Base-by-base conservation (phyloP, 495 filamentous ascomycete species). In the Astrothelium subdiscretum region DNA sequence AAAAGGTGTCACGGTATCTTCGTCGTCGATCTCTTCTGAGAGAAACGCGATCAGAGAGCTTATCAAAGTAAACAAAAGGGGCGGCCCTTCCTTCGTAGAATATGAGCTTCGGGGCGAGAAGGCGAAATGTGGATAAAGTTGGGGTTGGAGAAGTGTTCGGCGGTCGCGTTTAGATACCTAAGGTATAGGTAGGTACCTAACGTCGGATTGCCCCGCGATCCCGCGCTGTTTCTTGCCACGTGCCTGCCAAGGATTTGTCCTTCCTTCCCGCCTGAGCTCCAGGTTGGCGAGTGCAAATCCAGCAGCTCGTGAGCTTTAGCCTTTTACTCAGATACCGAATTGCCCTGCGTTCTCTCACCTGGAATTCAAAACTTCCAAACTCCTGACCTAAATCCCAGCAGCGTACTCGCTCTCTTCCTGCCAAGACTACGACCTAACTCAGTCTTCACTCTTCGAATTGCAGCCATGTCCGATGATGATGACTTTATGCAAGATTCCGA, bases 401-500 rank as follows among this genome's bases (percentile, higher is more conserved):
- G 35, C 35, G 20, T 48, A 10, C 5, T 48, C 20, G 43, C 10
- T 5, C 43, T 20, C 43, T 5, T 48, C 5, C 43, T 12, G 20
- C 12, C 43, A 48, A 48, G 12, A 48, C 43, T 48, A 15, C 5
- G n/a, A 15, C 5, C 2, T 1, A 5, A n/a, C 13, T 18, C 10
- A 15, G 20, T 5, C 10, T 29, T 29, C 48, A 43, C 15, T 31
- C 22, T 18, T 8, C 29, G 26, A 61, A n/a, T 63, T 42, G 60
- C 64, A 68, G 81, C 62, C 48, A 97, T 97, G 94, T 96, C 92
- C 48, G 94, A 98, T 81, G 94, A 86, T 64, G 85, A 97, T 81
- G 89, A 92, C 79, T 98, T 98, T 73, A 98, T 98, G 94, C 91
- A 97, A 74, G 94, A 95, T 72, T 97, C 92, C 1, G 94, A 90